A percentile compares a stretch with the other conserved stretches of the same genome.
These are phyloP conservation scores for Ceratocystis cubensis DNA, from an alignment of 2,329 filamentous ascomycete species.

Conservation along the genomic window DNA sequence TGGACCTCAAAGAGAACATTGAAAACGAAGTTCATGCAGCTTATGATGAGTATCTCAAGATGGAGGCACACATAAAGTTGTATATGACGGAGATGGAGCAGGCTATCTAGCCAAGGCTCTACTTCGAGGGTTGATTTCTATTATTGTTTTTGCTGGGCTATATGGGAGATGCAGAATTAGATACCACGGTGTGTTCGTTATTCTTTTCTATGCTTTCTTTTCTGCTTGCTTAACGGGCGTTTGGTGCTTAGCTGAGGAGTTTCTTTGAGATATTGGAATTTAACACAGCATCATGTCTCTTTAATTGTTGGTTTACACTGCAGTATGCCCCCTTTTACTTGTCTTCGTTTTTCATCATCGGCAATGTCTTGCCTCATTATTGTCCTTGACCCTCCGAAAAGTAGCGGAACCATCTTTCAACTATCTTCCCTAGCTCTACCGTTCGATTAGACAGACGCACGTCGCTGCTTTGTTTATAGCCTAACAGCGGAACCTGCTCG, in stretches of 20 bases:
- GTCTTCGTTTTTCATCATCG: background rate
- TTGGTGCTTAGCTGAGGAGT: constrained; percentile 3
- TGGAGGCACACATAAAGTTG: constrained; percentile 91
- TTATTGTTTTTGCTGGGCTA: constrained; percentile 1
- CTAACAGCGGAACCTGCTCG: constrained; percentile 19
- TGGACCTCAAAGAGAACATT: constrained; percentile 92
- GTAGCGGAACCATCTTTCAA: constrained; percentile 16
- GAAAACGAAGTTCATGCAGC: constrained; percentile 85
- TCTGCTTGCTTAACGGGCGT: constrained; percentile 10
- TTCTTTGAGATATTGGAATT: constrained; percentile 1
- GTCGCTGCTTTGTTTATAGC: constrained; percentile 18
- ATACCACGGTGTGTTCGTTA: constrained; percentile 9
- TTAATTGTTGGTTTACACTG: constrained; percentile 16
- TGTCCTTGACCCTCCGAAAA: background rate
- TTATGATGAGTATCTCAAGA: constrained; percentile 89
- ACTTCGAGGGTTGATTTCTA: background rate
- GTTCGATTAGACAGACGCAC: constrained; percentile 16
- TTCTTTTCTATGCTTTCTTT: constrained; percentile 15
- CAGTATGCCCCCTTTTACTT: constrained; percentile 11
- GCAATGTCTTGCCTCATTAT: background rate
- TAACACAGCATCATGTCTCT: background rate
- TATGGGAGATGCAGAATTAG: background rate
- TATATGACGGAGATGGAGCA: constrained; percentile 99
- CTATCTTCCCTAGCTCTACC: constrained; percentile 1
- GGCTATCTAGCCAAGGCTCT: constrained; percentile 39